Conservation (phyloP, 2,329 filamentous ascomycete species). For the Fusarium globosum region DNA sequence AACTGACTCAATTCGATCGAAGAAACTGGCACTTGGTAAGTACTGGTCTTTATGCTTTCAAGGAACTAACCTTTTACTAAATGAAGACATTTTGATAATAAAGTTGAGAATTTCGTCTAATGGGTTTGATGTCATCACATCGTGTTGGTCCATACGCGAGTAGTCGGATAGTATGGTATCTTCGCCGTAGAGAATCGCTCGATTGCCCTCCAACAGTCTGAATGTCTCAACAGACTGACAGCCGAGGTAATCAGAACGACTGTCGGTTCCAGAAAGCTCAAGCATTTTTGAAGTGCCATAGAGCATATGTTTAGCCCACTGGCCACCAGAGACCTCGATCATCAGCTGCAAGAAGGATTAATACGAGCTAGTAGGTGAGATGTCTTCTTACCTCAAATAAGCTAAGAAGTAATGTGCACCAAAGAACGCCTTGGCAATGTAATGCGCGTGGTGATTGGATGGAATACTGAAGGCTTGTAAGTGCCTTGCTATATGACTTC, state of each 20-base stretch:
- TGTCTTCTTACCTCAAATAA: slow-evolving; percentile 42
- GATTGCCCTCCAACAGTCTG: slow-evolving; percentile 36
- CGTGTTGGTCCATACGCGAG: not conserved
- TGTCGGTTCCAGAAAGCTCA: not conserved
- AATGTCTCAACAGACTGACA: slow-evolving; percentile 38
- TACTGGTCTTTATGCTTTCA: fast-evolving
- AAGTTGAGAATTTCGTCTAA: slow-evolving; percentile 7
- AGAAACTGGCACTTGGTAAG: slow-evolving; percentile 23
- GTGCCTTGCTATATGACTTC: slow-evolving; percentile 32
- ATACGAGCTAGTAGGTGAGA: not conserved
- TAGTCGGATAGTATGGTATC: slow-evolving; percentile 33
- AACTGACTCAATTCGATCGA: slow-evolving; percentile 27
- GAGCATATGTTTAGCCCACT: slow-evolving; percentile 46
- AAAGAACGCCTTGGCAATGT: slow-evolving; percentile 29
- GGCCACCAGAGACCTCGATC: slow-evolving; percentile 38
- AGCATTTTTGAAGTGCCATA: slow-evolving; percentile 42
- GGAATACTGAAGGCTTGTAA: slow-evolving; percentile 21
- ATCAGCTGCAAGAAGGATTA: slow-evolving; percentile 36
- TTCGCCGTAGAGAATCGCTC: slow-evolving; percentile 42
- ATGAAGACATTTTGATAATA: slow-evolving; percentile 27
- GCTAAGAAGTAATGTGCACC: slow-evolving; percentile 44
- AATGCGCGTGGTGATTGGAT: not conserved
- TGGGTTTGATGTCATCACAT: fast-evolving
- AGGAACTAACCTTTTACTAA: slow-evolving; percentile 31
- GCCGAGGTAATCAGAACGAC: not conserved